Percentiles rank a stretch among this genome's conserved stretches.
phyloP scores from a whole-genome alignment of 768 basidiomycete species.

The Russula virescens region DNA sequence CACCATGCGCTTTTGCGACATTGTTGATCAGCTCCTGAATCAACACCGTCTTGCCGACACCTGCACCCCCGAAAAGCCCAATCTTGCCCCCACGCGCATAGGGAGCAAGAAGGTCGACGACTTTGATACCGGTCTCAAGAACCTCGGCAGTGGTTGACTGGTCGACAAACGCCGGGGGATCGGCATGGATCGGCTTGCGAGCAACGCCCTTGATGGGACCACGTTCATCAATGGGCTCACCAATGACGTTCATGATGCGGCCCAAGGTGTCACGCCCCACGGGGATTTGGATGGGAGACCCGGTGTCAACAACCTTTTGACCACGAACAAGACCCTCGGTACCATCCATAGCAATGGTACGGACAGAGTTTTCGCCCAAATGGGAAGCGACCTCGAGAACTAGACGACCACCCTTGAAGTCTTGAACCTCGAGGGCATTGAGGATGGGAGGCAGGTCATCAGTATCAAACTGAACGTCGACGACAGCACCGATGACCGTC shows the following conservation, averaged over 20 bases:
- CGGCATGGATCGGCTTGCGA: slow-evolving; percentile 89
- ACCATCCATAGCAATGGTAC: slow-evolving; percentile 99
- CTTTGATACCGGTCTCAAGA: slow-evolving; percentile 99
- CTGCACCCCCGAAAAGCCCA: slow-evolving; percentile 99
- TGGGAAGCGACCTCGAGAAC: slow-evolving; percentile 99
- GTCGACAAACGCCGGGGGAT: slow-evolving; percentile 95
- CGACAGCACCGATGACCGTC: slow-evolving; percentile 99
- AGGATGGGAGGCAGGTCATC: slow-evolving; percentile 95
- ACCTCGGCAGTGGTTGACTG: slow-evolving; percentile 99
- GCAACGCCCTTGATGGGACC: slow-evolving; percentile 97
- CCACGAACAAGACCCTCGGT: slow-evolving; percentile 99
- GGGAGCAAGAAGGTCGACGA: slow-evolving; percentile 98
- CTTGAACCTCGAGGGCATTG: slow-evolving; percentile 97
- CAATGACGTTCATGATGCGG: slow-evolving; percentile 99
- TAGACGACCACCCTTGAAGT: slow-evolving; percentile 90
- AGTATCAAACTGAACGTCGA: slow-evolving; percentile 97
- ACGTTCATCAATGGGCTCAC: slow-evolving; percentile 99
- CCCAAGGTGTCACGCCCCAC: slow-evolving; percentile 93
- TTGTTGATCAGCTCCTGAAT: slow-evolving; percentile 99
- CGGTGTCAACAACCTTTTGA: slow-evolving; percentile 94
- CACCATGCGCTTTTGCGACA: slow-evolving; percentile 99
- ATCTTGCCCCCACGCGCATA: slow-evolving; percentile 99
- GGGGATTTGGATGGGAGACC: slow-evolving; percentile 93
- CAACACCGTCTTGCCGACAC: slow-evolving; percentile 99
- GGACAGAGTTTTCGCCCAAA: slow-evolving; percentile 97